phyloP scores from a whole-genome alignment of 2,329 filamentous ascomycete genomes.

The Exophiala aquamarina region DNA sequence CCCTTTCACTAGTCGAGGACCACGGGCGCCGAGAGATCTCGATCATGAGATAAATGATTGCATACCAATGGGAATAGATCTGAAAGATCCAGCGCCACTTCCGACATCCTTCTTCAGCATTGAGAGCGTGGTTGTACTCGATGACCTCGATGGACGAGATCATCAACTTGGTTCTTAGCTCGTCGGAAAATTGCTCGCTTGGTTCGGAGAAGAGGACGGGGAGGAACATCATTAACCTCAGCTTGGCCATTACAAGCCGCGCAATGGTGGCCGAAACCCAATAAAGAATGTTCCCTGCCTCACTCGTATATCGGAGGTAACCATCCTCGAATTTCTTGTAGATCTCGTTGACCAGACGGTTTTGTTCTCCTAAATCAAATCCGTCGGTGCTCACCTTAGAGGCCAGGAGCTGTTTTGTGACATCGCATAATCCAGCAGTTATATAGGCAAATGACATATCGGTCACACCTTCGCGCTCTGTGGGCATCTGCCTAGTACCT shows the following conservation, averaged over 20 bases:
- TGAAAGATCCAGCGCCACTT: constrained; percentile 62
- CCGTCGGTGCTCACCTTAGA: constrained; percentile 33
- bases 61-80: constrained; percentile 61
- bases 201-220: constrained; percentile 51
- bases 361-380: constrained; percentile 42
- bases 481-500: constrained; percentile 49
- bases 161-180: constrained; percentile 38
- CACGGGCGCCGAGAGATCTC: constrained; percentile 50
- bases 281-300: constrained; percentile 46
- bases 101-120: constrained; percentile 48
- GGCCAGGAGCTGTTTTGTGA: constrained; percentile 39
- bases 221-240: constrained; percentile 75
- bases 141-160: constrained; percentile 41
- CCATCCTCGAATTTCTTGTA: constrained; percentile 44
- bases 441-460: constrained; percentile 50
- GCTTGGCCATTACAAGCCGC: constrained; percentile 72
- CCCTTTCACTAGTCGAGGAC: constrained; percentile 48
- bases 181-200: constrained; percentile 35
- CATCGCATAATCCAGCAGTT: constrained; percentile 37
- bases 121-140: constrained; percentile 56
- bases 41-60: constrained; percentile 57
- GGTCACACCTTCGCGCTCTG: constrained; percentile 52
- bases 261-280: constrained; percentile 69
- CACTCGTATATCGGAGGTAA: constrained; percentile 43
- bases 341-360: constrained; percentile 47